A percentile compares a stretch with the other conserved stretches of the same genome.
Conservation (phyloP, 352 stramenopile species). For the Pythium brachiatum region DNA sequence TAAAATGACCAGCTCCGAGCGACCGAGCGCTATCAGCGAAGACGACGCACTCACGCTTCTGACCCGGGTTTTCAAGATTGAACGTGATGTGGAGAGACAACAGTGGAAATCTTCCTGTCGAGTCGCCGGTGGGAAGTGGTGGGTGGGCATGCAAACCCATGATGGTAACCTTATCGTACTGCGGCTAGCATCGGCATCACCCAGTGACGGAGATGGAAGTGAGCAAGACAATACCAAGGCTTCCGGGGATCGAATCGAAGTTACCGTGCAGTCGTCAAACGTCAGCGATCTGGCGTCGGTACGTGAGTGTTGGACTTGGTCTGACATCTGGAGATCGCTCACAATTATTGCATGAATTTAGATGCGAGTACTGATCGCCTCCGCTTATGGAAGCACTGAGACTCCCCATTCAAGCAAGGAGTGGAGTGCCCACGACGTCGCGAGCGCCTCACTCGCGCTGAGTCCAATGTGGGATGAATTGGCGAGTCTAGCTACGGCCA, state of each 20-base stretch:
- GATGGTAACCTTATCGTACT: slow-evolving; percentile 49
- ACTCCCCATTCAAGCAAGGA: slow-evolving; percentile 3
- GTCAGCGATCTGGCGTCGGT: slow-evolving; percentile 57
- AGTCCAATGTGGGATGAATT: slow-evolving; percentile 1
- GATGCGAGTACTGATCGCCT: slow-evolving; percentile 53
- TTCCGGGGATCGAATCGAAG: slow-evolving; percentile 34
- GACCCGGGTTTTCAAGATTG: slow-evolving; percentile 8
- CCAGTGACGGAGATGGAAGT: neutral
- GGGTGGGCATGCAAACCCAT: slow-evolving; percentile 43
- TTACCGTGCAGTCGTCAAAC: slow-evolving; percentile 53
- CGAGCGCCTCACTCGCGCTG: slow-evolving; percentile 11
- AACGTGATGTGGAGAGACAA: neutral
- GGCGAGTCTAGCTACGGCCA: neutral
- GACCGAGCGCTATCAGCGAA: neutral
- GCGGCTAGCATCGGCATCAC: slow-evolving; percentile 16
- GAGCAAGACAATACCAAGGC: slow-evolving; percentile 11
- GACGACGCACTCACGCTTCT: slow-evolving; percentile 11
- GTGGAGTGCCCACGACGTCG: neutral
- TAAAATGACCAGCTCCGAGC: neutral
- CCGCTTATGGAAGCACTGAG: neutral
- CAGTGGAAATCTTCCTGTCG: slow-evolving; percentile 37
- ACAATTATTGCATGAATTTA: slow-evolving; percentile 13
- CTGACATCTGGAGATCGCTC: neutral
- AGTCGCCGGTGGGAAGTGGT: slow-evolving; percentile 45
- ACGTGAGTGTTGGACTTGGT: neutral